Base-by-base conservation (phyloP, 306 rosid genomes). In the Castanospermum australe region DNA sequence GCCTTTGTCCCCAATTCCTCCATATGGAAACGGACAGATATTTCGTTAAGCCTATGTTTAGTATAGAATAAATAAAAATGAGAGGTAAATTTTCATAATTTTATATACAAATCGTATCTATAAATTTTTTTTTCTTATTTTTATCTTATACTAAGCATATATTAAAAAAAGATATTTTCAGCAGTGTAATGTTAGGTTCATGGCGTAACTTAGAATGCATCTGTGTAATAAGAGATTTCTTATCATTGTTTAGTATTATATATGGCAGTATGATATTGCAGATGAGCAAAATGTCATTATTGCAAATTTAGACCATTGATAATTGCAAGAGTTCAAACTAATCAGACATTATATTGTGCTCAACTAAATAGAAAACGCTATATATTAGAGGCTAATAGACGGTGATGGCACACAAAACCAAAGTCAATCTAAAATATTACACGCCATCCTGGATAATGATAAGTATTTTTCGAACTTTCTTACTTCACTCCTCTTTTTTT, bases 391-490 rank as follows among this genome's bases (percentile, higher is more conserved):
- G 50, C 32, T 75, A 59, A 25, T 67, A 59, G 71, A n/a, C 8
- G 75, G 79, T 36, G 72, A 50, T 75, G 51, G 30, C 59, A 48
- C 81, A 22, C 7, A 75, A 59, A 84, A 64, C 44, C 52, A 63
- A 81, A 74, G 63, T 74, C 62, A 74, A 33, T 60, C 22, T 35
- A 41, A n/a, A n/a, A 14, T 62, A 52, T 64, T 30, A 32, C 67
- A 51, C 48, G 55, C 55, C 48, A 36, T 42, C 8, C 20, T 14
- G 1, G 59, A 60, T 61, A 17, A 48, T 41, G 8, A 20, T 22
- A 64, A 65, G 67, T 21, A 15, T 32, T 54, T 73, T 24, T 35
- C 30, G 21, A 28, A 39, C 41, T 17, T 17, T 38, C 18, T 74
- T 28, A 15, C 67, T 78, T 55, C 17, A 17, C 25, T 67, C 35